Evolutionary conservation across 83 land plant species (phyloP).

Genomic region (Picea abies): DNA sequence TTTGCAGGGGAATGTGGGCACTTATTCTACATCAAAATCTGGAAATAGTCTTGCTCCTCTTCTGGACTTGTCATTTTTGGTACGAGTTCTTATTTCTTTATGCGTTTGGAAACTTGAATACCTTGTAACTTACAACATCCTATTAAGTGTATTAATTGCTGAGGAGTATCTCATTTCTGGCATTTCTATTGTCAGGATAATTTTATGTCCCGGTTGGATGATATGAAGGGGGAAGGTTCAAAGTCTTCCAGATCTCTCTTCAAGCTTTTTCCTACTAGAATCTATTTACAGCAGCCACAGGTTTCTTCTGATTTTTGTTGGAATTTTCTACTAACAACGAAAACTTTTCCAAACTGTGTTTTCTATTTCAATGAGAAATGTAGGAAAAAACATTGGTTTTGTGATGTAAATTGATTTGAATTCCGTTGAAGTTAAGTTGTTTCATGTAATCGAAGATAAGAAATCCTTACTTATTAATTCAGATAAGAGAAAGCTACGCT

Average conservation of each 20-base stretch:
- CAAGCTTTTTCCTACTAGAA: slow-evolving; percentile 50
- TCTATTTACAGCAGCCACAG: slow-evolving; percentile 49
- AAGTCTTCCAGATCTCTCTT: slow-evolving; percentile 44
- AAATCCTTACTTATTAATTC: not conserved
- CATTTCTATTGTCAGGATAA: slow-evolving; percentile 36
- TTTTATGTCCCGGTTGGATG: slow-evolving; percentile 45
- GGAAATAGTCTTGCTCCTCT: slow-evolving; percentile 53
- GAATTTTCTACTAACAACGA: not conserved
- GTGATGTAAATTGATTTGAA: not conserved
- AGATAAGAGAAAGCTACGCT: too few species aligned
- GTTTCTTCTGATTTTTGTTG: slow-evolving; percentile 14
- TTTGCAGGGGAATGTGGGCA: slow-evolving; percentile 29
- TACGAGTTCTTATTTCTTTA: slow-evolving; percentile 15
- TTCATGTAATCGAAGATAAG: not conserved
- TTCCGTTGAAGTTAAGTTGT: not conserved
- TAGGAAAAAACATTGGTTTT: not conserved
- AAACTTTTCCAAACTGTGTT: not conserved
- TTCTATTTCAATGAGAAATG: not conserved
- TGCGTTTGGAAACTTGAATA: not conserved
- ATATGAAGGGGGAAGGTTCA: slow-evolving; percentile 45
- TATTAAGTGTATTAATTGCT: not conserved
- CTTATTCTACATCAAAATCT: slow-evolving; percentile 24
- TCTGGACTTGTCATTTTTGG: slow-evolving; percentile 49
- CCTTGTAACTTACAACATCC: not conserved
- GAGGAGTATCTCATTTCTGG: not conserved